phyloP scores from a whole-genome alignment of 805 yeast genomes.

The Ogataea methanolica region DNA sequence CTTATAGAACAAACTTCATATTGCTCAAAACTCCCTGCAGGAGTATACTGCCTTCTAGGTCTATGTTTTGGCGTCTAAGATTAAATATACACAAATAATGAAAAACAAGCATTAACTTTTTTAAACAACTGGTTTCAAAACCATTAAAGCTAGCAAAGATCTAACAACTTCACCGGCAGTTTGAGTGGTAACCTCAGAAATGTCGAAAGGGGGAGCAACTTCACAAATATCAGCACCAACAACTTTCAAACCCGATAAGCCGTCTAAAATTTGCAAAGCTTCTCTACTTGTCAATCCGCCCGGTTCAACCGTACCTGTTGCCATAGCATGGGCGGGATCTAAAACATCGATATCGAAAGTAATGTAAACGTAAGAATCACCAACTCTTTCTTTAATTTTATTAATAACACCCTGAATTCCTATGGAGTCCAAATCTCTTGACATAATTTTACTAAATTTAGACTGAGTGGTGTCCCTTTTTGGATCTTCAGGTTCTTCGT shows the following conservation, averaged over 20 bases:
- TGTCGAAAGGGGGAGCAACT: conserved; percentile 60
- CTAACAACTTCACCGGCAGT: conserved; percentile 17
- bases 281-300: conserved; percentile 71
- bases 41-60: too few relatives aligned
- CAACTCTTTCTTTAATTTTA: conserved; percentile 30
- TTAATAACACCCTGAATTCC: conserved; percentile 35
- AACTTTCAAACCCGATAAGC: conserved; percentile 48
- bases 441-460: conserved; percentile 32
- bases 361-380: conserved; percentile 37
- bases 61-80: too few relatives aligned
- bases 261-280: conserved; percentile 50
- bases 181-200: conserved; percentile 13
- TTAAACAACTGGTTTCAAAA: conserved; percentile 10
- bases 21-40: too few relatives aligned
- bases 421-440: conserved; percentile 39
- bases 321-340: conserved; percentile 70
- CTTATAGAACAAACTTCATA: too few relatives aligned
- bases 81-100: too few relatives aligned
- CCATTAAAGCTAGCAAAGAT: conserved; percentile 14
- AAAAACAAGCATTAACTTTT: too few relatives aligned
- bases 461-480: conserved; percentile 35
- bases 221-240: conserved; percentile 76
- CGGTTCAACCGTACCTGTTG: conserved; percentile 74
- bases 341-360: conserved; percentile 54
- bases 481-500: conserved; percentile 32